These are phyloP conservation scores for Moricandia moricandioides DNA, from an alignment of 345 rosid species.

Conservation along the genomic window DNA sequence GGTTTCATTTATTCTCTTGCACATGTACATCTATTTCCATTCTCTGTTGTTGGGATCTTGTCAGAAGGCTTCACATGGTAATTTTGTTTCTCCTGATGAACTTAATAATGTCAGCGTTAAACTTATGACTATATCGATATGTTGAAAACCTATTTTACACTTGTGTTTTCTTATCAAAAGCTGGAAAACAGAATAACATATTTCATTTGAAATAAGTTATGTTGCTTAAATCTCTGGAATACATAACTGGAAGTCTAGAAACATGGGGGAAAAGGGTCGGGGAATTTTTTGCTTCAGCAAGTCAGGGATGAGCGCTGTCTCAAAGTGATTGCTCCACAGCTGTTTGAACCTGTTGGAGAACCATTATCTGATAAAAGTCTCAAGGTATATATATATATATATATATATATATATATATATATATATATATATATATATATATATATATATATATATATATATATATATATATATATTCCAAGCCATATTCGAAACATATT, in stretches of 20 bases:
- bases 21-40: neutral
- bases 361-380: conserved; percentile 84
- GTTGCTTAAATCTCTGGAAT: conserved; percentile 72
- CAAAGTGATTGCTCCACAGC: conserved; percentile 71
- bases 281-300: conserved; percentile 81
- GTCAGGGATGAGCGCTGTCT: conserved; percentile 68
- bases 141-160: neutral
- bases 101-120: conserved; percentile 60
- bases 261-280: conserved; percentile 63
- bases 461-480: neutral
- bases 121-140: conserved; percentile 68
- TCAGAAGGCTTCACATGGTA: conserved; percentile 23
- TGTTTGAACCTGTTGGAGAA: conserved; percentile 89
- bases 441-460: too few relatives aligned
- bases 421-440: too few relatives aligned
- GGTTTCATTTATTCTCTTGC: conserved; percentile 39
- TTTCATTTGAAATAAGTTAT: neutral
- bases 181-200: neutral
- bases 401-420: too few relatives aligned
- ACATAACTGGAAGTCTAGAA: conserved; percentile 91
- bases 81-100: conserved; percentile 23
- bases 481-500: neutral
- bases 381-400: too few relatives aligned
- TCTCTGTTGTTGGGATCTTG: neutral
- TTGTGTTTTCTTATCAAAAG: neutral